Conservation (phyloP, 345 rosid species). For the Salix udensis region DNA sequence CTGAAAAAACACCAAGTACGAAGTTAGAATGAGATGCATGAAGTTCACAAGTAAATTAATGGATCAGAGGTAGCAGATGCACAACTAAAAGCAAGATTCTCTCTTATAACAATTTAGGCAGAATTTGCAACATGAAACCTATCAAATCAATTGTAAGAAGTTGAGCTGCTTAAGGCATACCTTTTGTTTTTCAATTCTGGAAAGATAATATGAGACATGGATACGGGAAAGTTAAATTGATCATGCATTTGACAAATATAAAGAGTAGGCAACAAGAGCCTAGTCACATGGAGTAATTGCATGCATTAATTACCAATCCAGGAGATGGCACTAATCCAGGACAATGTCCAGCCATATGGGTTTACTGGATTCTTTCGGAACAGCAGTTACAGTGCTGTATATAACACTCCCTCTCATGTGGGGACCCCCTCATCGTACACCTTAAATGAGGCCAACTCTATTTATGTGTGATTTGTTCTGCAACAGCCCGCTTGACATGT, state of each 20-base stretch:
- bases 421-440: not conserved
- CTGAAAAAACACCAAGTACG: constrained; percentile 30
- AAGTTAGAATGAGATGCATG: not conserved
- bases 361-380: not conserved
- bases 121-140: not conserved
- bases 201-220: not conserved
- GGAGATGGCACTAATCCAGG: not conserved
- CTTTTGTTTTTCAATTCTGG: not conserved
- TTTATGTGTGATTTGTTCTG: not conserved
- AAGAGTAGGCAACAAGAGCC: no score
- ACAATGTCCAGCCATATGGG: not conserved
- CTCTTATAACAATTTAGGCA: not conserved
- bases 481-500: not conserved
- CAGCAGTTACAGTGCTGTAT: not conserved
- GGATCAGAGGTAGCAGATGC: not conserved
- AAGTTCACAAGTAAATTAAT: not conserved
- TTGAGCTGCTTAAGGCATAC: not conserved
- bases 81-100: not conserved
- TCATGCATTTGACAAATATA: no score
- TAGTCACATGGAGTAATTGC: not conserved
- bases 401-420: not conserved
- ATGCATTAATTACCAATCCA: not conserved
- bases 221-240: not conserved
- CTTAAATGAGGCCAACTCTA: not conserved
- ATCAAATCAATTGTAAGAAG: no score